Conservation (phyloP, 257 asterid species). For the Haberlea rhodopensis region DNA sequence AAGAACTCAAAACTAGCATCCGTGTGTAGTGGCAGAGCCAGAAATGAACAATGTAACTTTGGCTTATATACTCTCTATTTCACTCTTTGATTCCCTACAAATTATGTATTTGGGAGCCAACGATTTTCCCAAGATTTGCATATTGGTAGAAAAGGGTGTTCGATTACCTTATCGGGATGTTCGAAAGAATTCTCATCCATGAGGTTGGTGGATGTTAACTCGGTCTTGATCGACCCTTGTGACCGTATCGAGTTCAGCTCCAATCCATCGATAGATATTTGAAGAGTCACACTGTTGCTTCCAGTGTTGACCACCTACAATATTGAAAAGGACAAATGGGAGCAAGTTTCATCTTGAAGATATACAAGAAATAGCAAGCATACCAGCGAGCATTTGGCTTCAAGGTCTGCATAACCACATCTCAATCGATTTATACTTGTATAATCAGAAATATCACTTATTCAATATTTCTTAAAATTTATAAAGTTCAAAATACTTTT, state of each 20-base stretch:
- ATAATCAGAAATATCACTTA: no score
- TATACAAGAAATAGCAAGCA: no score
- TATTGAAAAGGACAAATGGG: slow-evolving; percentile 9
- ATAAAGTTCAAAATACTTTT: no score
- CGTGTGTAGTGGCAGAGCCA: not conserved
- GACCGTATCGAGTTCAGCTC: slow-evolving; percentile 37
- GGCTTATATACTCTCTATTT: no score
- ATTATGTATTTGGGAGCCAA: not conserved
- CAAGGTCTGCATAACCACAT: no score
- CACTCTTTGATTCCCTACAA: no score
- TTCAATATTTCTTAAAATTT: no score
- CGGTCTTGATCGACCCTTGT: slow-evolving; percentile 48
- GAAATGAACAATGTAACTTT: not conserved
- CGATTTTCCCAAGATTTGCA: not conserved
- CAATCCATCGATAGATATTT: slow-evolving; percentile 45
- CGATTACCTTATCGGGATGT: slow-evolving; percentile 64
- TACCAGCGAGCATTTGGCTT: no score
- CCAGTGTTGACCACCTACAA: slow-evolving; percentile 74
- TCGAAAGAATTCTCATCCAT: slow-evolving; percentile 80
- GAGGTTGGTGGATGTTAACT: slow-evolving; percentile 47
- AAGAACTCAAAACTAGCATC: not conserved
- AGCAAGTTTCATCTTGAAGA: not conserved
- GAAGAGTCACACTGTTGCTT: slow-evolving; percentile 43
- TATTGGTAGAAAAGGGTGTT: not conserved
- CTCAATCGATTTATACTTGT: no score